These are phyloP conservation scores for Yarrowia alimentaria DNA, from an alignment of 805 yeast genomes.

Conservation along the genomic window DNA sequence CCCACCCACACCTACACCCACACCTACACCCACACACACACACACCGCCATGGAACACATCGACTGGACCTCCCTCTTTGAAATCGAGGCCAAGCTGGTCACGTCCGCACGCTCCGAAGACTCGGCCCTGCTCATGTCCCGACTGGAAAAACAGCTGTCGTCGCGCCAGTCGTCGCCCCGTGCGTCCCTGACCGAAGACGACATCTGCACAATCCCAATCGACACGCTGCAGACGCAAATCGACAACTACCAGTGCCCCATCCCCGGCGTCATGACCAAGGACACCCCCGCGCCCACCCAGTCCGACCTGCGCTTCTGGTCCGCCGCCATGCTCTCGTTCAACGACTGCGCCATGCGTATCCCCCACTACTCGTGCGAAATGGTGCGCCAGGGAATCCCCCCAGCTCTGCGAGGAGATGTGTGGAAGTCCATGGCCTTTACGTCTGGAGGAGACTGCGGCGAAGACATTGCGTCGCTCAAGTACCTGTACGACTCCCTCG, in stretches of 20 bases:
- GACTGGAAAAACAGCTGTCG: constrained; percentile 20
- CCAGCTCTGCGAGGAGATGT: constrained; percentile 40
- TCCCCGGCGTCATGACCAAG: constrained; percentile 14
- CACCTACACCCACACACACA: neutral
- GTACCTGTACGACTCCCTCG: constrained; percentile 42
- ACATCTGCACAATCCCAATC: constrained; percentile 8
- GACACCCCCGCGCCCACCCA: too few species aligned
- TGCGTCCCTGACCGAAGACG: constrained; percentile 11
- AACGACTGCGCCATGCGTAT: constrained; percentile 36
- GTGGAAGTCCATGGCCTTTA: constrained; percentile 39
- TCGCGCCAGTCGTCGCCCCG: constrained; percentile 14
- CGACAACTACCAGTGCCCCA: constrained; percentile 11
- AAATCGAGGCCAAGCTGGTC: constrained; percentile 24
- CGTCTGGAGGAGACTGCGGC: constrained; percentile 25
- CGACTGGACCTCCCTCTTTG: constrained; percentile 26
- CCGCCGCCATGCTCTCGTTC: constrained; percentile 40
- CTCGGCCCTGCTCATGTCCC: constrained; percentile 14
- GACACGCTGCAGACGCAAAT: constrained; percentile 15
- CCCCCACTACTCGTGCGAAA: constrained; percentile 37
- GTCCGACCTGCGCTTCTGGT: constrained; percentile 40
- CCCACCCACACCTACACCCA: neutral
- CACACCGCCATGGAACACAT: constrained; percentile 26
- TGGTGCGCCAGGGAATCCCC: constrained; percentile 41
- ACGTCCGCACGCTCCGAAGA: constrained; percentile 11
- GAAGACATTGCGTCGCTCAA: constrained; percentile 32